Evolutionary conservation across 2,329 filamentous ascomycete species (phyloP), one percentile per base, ranked within the genome.

Genomic region (Calonectria naviculata): DNA sequence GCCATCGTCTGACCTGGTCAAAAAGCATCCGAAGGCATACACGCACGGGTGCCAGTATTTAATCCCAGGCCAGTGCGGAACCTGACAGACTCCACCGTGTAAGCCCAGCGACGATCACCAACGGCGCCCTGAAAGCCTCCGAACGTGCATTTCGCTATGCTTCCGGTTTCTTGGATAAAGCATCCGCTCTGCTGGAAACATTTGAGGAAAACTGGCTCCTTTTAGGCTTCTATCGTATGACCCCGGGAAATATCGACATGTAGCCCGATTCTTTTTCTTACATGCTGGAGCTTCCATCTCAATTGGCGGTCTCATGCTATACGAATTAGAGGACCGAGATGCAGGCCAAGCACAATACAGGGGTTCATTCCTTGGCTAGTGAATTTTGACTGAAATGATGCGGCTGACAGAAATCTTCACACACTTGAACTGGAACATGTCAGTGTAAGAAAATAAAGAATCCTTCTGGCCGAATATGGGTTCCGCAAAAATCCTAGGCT

Each of bases 171-270:
- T 10, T 17, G 17, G 31, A 56, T 13, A 38, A 58, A 58, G 21
- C 49, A 60, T n/a, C 24, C 21, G n/a, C 34, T 44, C 21, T 24
- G 12, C 13, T 7, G 24, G 9, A 17, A 41, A 17, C 19, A 24
- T 41, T 47, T 24, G 13, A 56, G 34, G 12, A 21, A 15, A 15
- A 17, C 21, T 12, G 54, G 7, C 5, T 2, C n/a, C 6, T 21
- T 38, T n/a, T 21, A 12, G 9, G 12, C 29, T 29, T 28, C 5
- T 21, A 17, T 76, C 74, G 66, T 73, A 71, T 47, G 67, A 75
- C 38, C 2, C 64, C 38, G 65, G 65, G 28, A 68, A 29, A 58
- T 44, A 7, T 46, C 66, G 58, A 34, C 10, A 21, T 13, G 9
- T 2, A 1, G 42, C 31, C 54, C 54, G 65, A 12, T 54, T 10